phyloP scores from a whole-genome alignment of 352 stramenopile species.

The Phytophthora pini region DNA sequence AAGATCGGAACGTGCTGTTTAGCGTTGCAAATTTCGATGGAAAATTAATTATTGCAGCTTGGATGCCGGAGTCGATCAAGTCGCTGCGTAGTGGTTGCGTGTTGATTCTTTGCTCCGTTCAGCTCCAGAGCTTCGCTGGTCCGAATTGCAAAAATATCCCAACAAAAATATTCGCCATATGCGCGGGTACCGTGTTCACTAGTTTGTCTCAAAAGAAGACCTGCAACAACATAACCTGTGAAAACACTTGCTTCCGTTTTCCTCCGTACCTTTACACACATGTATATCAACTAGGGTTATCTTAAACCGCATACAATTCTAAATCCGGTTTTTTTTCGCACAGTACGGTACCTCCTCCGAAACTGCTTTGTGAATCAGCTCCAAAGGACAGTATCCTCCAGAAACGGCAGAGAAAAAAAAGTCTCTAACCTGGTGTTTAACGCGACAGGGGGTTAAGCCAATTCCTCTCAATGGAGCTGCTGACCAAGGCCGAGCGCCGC shows the following conservation, averaged over 20 bases:
- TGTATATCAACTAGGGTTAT: no score
- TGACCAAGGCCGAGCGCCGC: constrained; percentile 62
- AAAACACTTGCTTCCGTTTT: no score
- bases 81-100: neutral
- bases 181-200: neutral
- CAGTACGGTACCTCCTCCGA: neutral
- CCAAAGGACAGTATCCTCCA: constrained; percentile 22
- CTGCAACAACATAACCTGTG: no score
- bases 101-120: constrained; percentile 1
- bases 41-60: no score
- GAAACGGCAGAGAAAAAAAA: constrained; percentile 15
- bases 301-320: neutral
- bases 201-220: no score
- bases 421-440: constrained; percentile 7
- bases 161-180: constrained; percentile 4
- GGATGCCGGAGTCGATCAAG: no score
- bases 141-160: constrained; percentile 15
- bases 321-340: neutral
- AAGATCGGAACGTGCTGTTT: no score
- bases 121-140: constrained; percentile 7
- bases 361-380: constrained; percentile 8
- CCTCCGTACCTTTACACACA: no score
- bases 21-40: no score
- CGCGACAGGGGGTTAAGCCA: constrained; percentile 1
- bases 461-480: constrained; percentile 28